phyloP scores from a whole-genome alignment of 768 basidiomycete genomes.

The Boletus rubescentipes region DNA sequence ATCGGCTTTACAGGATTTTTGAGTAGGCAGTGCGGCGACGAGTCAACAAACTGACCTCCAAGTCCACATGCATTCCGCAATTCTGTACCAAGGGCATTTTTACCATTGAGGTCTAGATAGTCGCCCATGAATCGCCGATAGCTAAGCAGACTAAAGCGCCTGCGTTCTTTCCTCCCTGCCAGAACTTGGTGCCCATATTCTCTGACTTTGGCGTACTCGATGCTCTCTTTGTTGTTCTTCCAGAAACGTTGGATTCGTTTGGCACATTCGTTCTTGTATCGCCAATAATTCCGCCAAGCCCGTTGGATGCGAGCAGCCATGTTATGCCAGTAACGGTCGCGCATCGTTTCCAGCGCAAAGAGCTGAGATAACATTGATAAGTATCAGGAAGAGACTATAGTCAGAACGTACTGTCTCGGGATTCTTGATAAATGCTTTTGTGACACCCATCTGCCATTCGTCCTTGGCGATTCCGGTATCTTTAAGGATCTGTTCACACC shows the following conservation, averaged over 20 bases:
- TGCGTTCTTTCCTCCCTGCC: slow-evolving; percentile 87
- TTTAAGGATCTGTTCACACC: slow-evolving; percentile 87
- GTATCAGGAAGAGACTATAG: neutral
- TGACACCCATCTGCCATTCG: slow-evolving; percentile 99
- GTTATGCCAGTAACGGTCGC: slow-evolving; percentile 99
- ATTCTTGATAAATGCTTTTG: slow-evolving; percentile 99
- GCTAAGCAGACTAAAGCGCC: slow-evolving; percentile 90
- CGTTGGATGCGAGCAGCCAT: slow-evolving; percentile 98
- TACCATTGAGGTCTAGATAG: slow-evolving; percentile 88
- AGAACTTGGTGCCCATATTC: slow-evolving; percentile 94
- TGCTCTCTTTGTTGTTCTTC: slow-evolving; percentile 95
- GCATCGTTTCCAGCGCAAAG: slow-evolving; percentile 97
- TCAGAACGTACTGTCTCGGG: slow-evolving; percentile 80
- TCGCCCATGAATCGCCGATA: slow-evolving; percentile 96
- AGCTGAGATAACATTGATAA: slow-evolving; percentile 50
- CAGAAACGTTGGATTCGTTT: slow-evolving; percentile 96
- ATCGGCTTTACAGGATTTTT: slow-evolving; percentile 50
- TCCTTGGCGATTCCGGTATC: slow-evolving; percentile 96
- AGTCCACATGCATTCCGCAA: slow-evolving; percentile 71
- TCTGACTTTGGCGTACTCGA: slow-evolving; percentile 87
- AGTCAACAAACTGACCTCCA: slow-evolving; percentile 51
- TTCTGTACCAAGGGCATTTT: slow-evolving; percentile 73
- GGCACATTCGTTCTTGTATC: slow-evolving; percentile 94
- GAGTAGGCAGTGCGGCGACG: neutral
- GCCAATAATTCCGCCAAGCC: slow-evolving; percentile 93